Percentiles rank a stretch among this genome's conserved stretches.
These are phyloP conservation scores for Globisporangium uncinulatum DNA, from an alignment of 352 stramenopile genomes.

Conservation along the genomic window DNA sequence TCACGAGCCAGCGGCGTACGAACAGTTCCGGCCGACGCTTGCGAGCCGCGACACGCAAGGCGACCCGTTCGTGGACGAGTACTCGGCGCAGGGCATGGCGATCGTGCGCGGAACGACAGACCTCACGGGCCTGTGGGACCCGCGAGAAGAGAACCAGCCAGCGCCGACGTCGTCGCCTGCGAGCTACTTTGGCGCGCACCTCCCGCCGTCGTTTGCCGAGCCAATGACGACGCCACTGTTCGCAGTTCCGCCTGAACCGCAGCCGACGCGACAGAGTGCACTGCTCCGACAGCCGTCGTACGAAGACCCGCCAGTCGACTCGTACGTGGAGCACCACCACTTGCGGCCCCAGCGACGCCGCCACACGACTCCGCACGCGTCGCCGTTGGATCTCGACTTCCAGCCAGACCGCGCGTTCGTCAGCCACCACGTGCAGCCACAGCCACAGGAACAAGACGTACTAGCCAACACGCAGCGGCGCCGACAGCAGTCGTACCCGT, in stretches of 20 bases:
- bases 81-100: slow-evolving; percentile 28
- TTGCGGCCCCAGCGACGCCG: background rate
- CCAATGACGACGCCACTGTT: slow-evolving; percentile 1
- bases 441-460: slow-evolving; percentile 20
- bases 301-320: slow-evolving; percentile 7
- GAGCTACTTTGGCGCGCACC: slow-evolving; percentile 12
- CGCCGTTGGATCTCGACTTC: slow-evolving; percentile 1
- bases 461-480: background rate
- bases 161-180: slow-evolving; percentile 8
- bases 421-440: slow-evolving; percentile 23
- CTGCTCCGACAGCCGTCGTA: slow-evolving; percentile 20
- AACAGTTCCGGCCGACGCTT: slow-evolving; percentile 5
- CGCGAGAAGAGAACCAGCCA: slow-evolving; percentile 11
- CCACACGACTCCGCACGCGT: background rate
- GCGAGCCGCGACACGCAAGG: slow-evolving; percentile 11
- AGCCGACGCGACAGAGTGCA: slow-evolving; percentile 24
- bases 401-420: slow-evolving; percentile 15
- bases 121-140: slow-evolving; percentile 39
- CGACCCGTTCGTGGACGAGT: slow-evolving; percentile 38
- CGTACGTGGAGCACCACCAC: slow-evolving; percentile 11
- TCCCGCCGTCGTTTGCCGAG: slow-evolving; percentile 11
- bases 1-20: background rate
- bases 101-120: slow-evolving; percentile 41
- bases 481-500: slow-evolving; percentile 8
- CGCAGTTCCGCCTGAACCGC: background rate